Percentiles rank a stretch among this genome's conserved stretches.
phyloP scores from a whole-genome alignment of 2,329 filamentous ascomycete genomes.

The Trichoderma sp. region DNA sequence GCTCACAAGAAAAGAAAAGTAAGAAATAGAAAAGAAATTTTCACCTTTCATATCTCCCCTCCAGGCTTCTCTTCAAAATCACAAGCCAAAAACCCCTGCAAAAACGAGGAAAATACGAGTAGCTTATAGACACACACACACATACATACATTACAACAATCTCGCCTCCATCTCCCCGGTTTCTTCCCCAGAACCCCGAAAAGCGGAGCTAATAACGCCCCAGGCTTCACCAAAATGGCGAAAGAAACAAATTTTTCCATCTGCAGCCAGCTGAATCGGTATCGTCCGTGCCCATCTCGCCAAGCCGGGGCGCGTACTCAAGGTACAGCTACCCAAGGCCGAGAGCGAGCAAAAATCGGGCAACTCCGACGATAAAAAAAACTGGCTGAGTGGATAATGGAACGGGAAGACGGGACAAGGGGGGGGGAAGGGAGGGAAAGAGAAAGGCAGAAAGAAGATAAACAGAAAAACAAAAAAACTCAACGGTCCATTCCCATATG shows the following conservation, averaged over 20 bases:
- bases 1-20: too few relatives aligned
- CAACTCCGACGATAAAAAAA: background rate
- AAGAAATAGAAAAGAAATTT: background rate
- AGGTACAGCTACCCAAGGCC: background rate
- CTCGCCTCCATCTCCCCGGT: background rate
- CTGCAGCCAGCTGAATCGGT: background rate
- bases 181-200: too few relatives aligned
- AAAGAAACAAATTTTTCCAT: background rate
- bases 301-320: too few relatives aligned
- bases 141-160: background rate
- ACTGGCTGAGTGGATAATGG: background rate
- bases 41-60: background rate
- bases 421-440: background rate
- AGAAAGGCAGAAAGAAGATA: background rate
- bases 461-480: background rate
- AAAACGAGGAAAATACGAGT: background rate
- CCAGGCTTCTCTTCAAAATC: background rate
- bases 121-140: background rate
- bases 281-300: background rate
- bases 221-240: background rate
- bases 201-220: too few relatives aligned
- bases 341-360: background rate
- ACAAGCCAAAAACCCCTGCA: background rate
- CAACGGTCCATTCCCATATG: background rate
- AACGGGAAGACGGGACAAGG: background rate